Base-by-base conservation (phyloP, 1,284 basidiomycete species). In the Puccinia polysora region DNA sequence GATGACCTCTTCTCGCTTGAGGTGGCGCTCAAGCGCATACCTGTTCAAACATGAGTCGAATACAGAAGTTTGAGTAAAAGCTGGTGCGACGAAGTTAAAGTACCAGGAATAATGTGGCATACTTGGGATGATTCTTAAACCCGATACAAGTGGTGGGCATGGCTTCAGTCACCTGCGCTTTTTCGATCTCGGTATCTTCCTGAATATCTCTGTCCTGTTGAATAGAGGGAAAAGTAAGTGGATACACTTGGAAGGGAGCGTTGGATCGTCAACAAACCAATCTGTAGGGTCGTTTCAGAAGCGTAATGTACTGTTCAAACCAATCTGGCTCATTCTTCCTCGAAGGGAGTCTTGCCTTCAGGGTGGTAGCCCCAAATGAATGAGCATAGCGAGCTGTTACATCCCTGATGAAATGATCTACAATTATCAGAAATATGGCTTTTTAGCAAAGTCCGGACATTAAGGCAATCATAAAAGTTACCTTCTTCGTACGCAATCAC, bases 61-160 rank as follows among this genome's bases (percentile, higher is more conserved):
- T 12, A 14, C 14, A 28, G 14, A 20, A 32, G 3, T n/a, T 8
- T 8, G 4, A 12, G 34, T 25, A 14, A 32, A 36, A 60, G 20
- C 10, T 40, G 30, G 25, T 14, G 14, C 8, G 28, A 28, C 40
- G 10, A 18, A 53, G 38, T 38, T 20, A n/a, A 58, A 65, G n/a
- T 32, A 14, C 25, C 50, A 40, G 7, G 43, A 68, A 23, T n/a
- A 30, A 28, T 1, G 34, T 23, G 36, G 8, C 56, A 49, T 49
- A 70, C 67, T 97, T 80, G 1, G 95, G 91, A 80, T 99, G 95
- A 77, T 93, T 89, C 80, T 98, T 97, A 85, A 97, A 98, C 0
- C 91, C 94, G 28, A 83, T 84, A 75, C 97, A 85, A 34, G 90
- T 89, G 12, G 87, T 88, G 0, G 95, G 95, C 91, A 99, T 96